phyloP scores from a whole-genome alignment of 495 filamentous ascomycete genomes.

The Cercophora newfieldiana region DNA sequence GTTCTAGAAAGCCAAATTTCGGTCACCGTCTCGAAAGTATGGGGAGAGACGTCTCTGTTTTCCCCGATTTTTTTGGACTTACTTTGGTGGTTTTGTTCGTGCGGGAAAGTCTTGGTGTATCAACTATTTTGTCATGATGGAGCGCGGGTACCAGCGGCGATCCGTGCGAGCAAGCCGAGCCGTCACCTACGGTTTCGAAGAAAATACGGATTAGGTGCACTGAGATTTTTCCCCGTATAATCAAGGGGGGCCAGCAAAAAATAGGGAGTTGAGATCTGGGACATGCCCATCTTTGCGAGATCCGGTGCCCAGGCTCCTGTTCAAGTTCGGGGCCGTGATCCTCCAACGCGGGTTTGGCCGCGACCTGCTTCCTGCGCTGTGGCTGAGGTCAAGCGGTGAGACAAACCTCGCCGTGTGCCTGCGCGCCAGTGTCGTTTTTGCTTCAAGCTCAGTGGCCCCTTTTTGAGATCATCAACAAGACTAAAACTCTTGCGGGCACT shows the following conservation, averaged over 20 bases:
- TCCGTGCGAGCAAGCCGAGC: not conserved
- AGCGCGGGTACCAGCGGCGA: not conserved
- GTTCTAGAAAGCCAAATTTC: too few relatives aligned
- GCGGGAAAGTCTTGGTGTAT: too few relatives aligned
- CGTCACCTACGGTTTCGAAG: not conserved
- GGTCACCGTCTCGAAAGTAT: too few relatives aligned
- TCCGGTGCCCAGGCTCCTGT: not conserved
- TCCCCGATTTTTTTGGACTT: too few relatives aligned
- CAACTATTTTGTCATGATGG: too few relatives aligned
- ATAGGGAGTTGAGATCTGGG: not conserved
- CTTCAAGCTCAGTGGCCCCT: not conserved
- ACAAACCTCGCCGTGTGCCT: not conserved
- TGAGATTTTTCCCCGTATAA: not conserved
- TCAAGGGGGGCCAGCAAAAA: not conserved
- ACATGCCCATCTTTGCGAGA: not conserved
- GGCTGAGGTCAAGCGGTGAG: constrained; percentile 3
- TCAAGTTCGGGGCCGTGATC: not conserved
- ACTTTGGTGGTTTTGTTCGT: too few relatives aligned
- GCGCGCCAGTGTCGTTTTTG: not conserved
- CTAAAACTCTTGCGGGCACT: not conserved
- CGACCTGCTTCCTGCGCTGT: too few relatives aligned
- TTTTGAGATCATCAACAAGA: not conserved
- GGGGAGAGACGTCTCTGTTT: too few relatives aligned
- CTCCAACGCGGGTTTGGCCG: not conserved
- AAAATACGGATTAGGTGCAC: not conserved